These are phyloP conservation scores for Secale cereale DNA, from an alignment of 176 grass and related monocot genomes.

Conservation along the genomic window DNA sequence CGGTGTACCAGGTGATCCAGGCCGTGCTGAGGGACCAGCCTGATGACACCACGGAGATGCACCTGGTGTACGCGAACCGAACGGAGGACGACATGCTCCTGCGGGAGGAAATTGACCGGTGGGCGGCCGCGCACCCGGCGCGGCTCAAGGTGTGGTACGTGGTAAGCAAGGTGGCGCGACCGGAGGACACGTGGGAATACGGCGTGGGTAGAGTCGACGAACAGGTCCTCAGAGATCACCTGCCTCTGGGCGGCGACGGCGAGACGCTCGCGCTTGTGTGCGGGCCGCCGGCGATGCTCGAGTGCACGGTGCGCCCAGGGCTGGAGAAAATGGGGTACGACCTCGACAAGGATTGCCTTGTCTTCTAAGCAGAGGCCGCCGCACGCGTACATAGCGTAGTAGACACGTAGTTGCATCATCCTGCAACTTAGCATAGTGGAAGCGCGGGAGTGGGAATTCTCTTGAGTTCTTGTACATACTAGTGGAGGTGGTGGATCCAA, in stretches of 20 bases:
- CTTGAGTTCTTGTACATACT: not conserved
- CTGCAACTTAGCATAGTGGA: not conserved
- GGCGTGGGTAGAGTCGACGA: constrained; percentile 56
- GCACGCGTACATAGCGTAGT: not conserved
- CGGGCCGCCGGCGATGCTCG: constrained; percentile 78
- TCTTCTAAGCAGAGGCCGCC: constrained; percentile 39
- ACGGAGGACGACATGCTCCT: constrained; percentile 81
- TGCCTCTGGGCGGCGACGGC: constrained; percentile 43
- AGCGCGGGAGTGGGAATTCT: not conserved
- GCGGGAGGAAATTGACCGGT: constrained; percentile 57
- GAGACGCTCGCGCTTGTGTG: constrained; percentile 62
- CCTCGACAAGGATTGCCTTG: constrained; percentile 38
- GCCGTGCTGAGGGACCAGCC: constrained; percentile 69
- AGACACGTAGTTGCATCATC: not conserved
- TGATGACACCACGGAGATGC: constrained; percentile 68
- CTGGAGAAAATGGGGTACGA: constrained; percentile 85
- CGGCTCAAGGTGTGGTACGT: constrained; percentile 90
- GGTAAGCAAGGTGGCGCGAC: constrained; percentile 25
- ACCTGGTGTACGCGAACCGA: constrained; percentile 72
- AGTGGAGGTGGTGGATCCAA: not conserved
- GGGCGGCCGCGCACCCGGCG: constrained; percentile 37
- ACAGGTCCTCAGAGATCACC: constrained; percentile 47
- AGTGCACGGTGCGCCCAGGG: constrained; percentile 52
- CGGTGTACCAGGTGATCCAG: constrained; percentile 89
- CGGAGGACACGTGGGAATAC: constrained; percentile 43